These are phyloP conservation scores for Myriosclerotinia scirpicola DNA, from an alignment of 2,329 filamentous ascomycete species.

Conservation along the genomic window DNA sequence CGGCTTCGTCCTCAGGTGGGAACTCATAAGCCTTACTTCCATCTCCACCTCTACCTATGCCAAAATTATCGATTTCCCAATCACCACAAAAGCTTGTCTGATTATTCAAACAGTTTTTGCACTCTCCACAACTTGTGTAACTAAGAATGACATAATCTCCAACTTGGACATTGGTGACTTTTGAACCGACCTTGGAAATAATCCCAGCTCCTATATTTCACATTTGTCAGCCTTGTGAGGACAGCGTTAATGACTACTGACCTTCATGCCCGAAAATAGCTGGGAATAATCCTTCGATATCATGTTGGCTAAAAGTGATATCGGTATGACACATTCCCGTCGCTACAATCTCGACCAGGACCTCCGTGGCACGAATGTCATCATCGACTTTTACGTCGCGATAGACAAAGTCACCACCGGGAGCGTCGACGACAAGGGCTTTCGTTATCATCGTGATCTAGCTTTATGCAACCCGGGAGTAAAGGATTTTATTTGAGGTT, in stretches of 20 bases:
- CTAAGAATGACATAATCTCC: slow-evolving; percentile 41
- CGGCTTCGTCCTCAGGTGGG: slow-evolving; percentile 20
- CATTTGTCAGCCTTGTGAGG: background rate
- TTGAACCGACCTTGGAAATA: slow-evolving; percentile 28
- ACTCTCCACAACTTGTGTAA: slow-evolving; percentile 41
- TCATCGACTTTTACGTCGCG: slow-evolving; percentile 26
- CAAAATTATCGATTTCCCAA: slow-evolving; percentile 36
- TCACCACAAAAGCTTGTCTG: slow-evolving; percentile 39
- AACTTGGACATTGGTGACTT: slow-evolving; percentile 22
- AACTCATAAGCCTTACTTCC: slow-evolving; percentile 28
- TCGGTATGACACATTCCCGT: slow-evolving; percentile 41
- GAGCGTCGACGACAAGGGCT: slow-evolving; percentile 15
- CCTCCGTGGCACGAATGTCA: slow-evolving; percentile 35
- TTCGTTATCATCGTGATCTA: slow-evolving; percentile 11
- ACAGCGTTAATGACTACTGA: slow-evolving; percentile 4
- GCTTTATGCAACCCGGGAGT: background rate
- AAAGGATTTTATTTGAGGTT: background rate
- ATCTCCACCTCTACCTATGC: slow-evolving; percentile 26
- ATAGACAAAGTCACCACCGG: slow-evolving; percentile 17
- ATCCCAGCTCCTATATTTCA: slow-evolving; percentile 29
- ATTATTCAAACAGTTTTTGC: slow-evolving; percentile 37
- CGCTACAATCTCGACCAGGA: slow-evolving; percentile 43
- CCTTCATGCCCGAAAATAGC: slow-evolving; percentile 40
- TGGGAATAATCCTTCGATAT: slow-evolving; percentile 33
- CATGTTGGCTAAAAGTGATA: slow-evolving; percentile 29